A percentile compares a stretch with the other conserved stretches of the same genome.
Conservation (phyloP, 2,329 filamentous ascomycete species). For the Botrytis deweyae region DNA sequence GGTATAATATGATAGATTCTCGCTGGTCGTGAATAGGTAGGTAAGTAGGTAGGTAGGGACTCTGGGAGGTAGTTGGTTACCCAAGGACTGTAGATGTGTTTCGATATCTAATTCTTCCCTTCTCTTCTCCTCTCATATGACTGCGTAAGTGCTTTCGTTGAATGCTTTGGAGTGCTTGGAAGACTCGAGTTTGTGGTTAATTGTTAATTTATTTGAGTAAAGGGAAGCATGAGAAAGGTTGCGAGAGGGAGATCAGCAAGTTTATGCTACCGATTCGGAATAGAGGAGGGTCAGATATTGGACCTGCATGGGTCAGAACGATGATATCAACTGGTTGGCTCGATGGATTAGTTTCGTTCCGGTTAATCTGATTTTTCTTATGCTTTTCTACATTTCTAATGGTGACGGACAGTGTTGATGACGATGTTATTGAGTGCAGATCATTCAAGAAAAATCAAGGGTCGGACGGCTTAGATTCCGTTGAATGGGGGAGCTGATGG, state of each 20-base stretch:
- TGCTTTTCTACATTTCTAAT: neutral
- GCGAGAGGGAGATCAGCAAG: neutral
- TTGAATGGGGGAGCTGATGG: neutral
- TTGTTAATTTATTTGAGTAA: neutral
- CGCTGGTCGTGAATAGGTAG: neutral
- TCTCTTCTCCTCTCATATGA: neutral
- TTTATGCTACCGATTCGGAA: neutral
- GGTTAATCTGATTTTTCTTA: neutral
- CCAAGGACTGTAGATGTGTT: neutral
- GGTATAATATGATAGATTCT: neutral
- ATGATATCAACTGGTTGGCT: neutral
- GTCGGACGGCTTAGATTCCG: neutral
- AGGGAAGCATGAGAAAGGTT: neutral
- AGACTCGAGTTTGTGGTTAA: neutral
- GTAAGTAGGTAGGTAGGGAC: neutral
- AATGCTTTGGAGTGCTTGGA: neutral
- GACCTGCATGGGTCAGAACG: neutral
- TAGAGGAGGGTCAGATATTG: constrained; percentile 1
- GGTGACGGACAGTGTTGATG: neutral
- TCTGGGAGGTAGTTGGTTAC: too few species aligned
- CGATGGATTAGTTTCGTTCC: neutral
- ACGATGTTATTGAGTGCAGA: constrained; percentile 9
- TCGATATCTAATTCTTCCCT: neutral
- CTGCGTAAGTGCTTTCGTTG: neutral
- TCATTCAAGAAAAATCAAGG: neutral